A percentile compares a stretch with the other conserved stretches of the same genome.
Evolutionary conservation across 768 basidiomycete genomes (phyloP).

Genomic region (Mycena alexandri): DNA sequence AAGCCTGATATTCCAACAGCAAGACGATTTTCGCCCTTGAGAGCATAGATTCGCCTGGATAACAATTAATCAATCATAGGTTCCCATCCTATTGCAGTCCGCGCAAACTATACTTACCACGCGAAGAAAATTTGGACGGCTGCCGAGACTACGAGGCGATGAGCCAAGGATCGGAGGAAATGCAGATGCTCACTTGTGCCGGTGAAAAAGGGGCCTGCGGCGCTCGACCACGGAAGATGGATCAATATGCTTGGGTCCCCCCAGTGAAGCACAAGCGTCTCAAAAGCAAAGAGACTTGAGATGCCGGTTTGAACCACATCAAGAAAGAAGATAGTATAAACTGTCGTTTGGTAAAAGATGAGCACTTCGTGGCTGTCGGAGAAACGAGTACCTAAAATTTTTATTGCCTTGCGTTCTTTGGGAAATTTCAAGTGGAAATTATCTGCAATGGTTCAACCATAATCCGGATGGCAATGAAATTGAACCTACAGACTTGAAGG

Average conservation of each 20-base stretch:
- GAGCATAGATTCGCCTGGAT: slow-evolving; percentile 25
- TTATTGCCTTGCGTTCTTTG: not conserved
- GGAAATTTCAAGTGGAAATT: not conserved
- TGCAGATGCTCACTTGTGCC: slow-evolving; percentile 39
- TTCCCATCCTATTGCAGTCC: no score
- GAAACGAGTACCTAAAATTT: not conserved
- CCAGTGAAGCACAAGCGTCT: slow-evolving; percentile 36
- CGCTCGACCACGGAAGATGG: slow-evolving; percentile 38
- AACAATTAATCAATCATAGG: accelerated
- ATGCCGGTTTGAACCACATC: slow-evolving; percentile 40
- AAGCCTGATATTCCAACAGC: not conserved
- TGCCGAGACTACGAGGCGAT: slow-evolving; percentile 15
- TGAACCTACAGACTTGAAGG: slow-evolving; percentile 20
- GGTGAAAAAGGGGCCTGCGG: slow-evolving; percentile 35
- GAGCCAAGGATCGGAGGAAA: not conserved
- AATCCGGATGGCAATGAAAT: no score
- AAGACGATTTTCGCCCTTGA: slow-evolving; percentile 18
- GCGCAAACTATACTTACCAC: not conserved
- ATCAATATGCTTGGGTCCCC: slow-evolving; percentile 33
- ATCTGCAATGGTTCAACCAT: not conserved
- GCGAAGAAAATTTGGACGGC: slow-evolving; percentile 30
- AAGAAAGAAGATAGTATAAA: slow-evolving; percentile 35
- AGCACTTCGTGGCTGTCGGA: not conserved
- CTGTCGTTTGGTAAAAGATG: not conserved
- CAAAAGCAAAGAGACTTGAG: slow-evolving; percentile 39